A percentile compares a stretch with the other conserved stretches of the same genome.
These are phyloP conservation scores for Physaria fendleri DNA, from an alignment of 345 rosid genomes.

Conservation along the genomic window DNA sequence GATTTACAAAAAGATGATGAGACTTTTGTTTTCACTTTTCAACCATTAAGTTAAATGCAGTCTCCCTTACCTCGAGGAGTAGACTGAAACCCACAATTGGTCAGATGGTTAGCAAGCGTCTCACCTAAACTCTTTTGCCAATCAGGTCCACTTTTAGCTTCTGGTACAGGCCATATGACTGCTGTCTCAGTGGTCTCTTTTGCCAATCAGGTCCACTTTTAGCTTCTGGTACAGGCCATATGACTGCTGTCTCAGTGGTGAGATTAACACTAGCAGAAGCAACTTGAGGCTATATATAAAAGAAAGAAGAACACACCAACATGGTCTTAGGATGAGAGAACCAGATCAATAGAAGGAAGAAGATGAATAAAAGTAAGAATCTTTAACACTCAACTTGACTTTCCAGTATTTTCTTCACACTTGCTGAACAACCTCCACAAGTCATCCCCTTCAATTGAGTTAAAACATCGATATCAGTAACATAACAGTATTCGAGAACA, in stretches of 20 bases:
- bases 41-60: too few species aligned
- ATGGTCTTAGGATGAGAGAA: neutral
- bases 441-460: conserved; percentile 68
- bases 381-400: conserved; percentile 53
- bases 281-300: conserved; percentile 69
- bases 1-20: conserved; percentile 21
- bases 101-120: conserved; percentile 82
- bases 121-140: conserved; percentile 84
- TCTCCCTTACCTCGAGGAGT: conserved; percentile 86
- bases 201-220: conserved; percentile 59
- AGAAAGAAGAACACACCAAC: neutral
- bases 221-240: conserved; percentile 87
- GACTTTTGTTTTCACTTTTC: too few species aligned
- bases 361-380: neutral
- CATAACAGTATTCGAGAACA: neutral
- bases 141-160: conserved; percentile 63
- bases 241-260: conserved; percentile 85
- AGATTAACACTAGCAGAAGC: conserved; percentile 85
- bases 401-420: conserved; percentile 90
- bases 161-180: conserved; percentile 77
- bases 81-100: conserved; percentile 76
- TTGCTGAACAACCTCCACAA: conserved; percentile 98
- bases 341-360: neutral
- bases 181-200: conserved; percentile 96
- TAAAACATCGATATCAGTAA: neutral